phyloP scores from a whole-genome alignment of 345 rosid species.

The Gossypium turneri region DNA sequence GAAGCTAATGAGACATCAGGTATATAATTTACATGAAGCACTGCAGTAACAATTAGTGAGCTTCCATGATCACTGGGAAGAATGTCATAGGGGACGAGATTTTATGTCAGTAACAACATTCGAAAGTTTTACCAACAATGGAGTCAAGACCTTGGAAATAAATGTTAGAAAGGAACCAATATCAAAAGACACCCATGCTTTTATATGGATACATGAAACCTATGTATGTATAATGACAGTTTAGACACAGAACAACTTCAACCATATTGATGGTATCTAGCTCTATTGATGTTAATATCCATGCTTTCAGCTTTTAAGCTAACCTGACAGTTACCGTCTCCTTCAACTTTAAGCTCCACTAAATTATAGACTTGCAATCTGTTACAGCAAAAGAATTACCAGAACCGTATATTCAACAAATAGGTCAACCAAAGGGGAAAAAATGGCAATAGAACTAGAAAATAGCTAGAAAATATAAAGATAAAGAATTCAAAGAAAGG shows the following conservation, averaged over 20 bases:
- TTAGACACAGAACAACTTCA: slow-evolving; percentile 1
- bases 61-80: not conserved
- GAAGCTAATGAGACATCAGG: slow-evolving; percentile 15
- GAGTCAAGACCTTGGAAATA: not conserved
- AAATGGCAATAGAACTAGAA: not conserved
- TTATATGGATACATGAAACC: slow-evolving; percentile 1
- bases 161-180: not conserved
- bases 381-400: not conserved
- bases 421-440: not conserved
- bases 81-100: not conserved
- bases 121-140: not conserved
- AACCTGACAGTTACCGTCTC: slow-evolving; percentile 84
- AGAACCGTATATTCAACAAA: not conserved
- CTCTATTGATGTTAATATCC: not conserved
- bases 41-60: not conserved
- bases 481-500: not conserved
- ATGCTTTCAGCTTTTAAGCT: slow-evolving; percentile 11
- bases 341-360: slow-evolving; percentile 59
- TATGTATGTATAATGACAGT: not conserved
- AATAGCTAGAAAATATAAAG: not conserved
- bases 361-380: slow-evolving; percentile 54
- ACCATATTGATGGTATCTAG: not conserved
- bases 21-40: slow-evolving; percentile 1
- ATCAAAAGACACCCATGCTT: not conserved
- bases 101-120: not conserved